phyloP scores from a whole-genome alignment of 306 rosid genomes.

The Castanea crenata region DNA sequence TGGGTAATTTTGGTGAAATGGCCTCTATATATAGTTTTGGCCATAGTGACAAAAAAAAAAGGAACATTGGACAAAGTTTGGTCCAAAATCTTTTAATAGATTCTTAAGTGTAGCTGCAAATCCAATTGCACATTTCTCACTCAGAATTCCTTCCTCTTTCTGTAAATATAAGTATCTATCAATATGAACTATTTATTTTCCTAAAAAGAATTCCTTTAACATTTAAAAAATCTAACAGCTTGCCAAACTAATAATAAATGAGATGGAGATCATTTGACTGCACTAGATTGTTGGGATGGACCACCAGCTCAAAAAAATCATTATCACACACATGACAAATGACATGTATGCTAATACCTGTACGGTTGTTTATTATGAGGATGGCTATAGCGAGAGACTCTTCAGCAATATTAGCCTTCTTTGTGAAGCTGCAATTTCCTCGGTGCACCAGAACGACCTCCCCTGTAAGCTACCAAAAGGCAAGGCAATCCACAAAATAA shows the following conservation, averaged over 20 bases:
- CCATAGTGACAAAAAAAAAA: background rate
- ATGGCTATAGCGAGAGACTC: constrained; percentile 85
- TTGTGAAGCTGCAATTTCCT: constrained; percentile 94
- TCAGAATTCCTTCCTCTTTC: background rate
- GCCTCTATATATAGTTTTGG: background rate
- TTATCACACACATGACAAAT: background rate
- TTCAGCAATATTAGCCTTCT: constrained; percentile 89
- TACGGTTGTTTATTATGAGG: constrained; percentile 73
- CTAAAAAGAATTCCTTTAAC: background rate
- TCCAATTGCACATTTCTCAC: background rate
- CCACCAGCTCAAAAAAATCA: constrained; percentile 8
- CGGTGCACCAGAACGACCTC: constrained; percentile 87
- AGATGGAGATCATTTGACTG: background rate
- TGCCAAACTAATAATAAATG: background rate
- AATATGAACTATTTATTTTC: background rate
- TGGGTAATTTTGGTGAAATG: no score
- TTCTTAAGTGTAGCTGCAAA: background rate
- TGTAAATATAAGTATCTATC: background rate
- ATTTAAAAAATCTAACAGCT: background rate
- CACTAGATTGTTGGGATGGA: constrained; percentile 9
- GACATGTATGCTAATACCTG: constrained; percentile 47
- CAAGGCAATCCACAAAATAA: constrained; percentile 34
- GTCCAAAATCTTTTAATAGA: background rate
- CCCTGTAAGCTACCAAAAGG: constrained; percentile 64
- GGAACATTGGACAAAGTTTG: background rate